Percentiles rank a stretch among this genome's conserved stretches.
Conservation (phyloP, 495 filamentous ascomycete species). For the Penicillium roqueforti region DNA sequence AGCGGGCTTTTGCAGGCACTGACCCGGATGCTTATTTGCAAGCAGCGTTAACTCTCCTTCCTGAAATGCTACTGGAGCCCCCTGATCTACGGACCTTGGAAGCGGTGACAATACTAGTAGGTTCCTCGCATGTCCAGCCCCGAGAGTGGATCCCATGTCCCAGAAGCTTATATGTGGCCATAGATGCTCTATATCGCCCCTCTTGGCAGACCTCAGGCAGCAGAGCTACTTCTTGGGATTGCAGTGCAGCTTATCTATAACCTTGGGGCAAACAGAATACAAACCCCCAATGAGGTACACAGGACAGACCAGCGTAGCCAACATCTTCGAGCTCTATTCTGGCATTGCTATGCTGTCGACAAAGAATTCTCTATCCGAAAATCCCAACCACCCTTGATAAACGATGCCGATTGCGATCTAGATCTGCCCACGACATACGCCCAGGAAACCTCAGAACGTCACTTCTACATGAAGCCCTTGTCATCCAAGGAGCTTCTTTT, state of each 20-base stretch:
- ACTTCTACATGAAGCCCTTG: constrained; percentile 20
- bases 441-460: constrained; percentile 16
- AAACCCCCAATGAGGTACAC: neutral
- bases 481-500: constrained; percentile 24
- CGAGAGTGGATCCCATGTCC: neutral
- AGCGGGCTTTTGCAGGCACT: constrained; percentile 16
- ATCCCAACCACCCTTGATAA: constrained; percentile 25
- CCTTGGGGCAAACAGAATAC: constrained; percentile 19
- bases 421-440: constrained; percentile 26
- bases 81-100: constrained; percentile 24
- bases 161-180: neutral
- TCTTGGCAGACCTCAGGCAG: constrained; percentile 20
- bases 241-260: constrained; percentile 21
- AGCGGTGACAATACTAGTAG: constrained; percentile 23
- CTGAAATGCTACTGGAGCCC: constrained; percentile 21
- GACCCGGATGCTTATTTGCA: constrained; percentile 26
- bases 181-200: constrained; percentile 24
- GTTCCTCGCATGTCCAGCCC: neutral
- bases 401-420: constrained; percentile 31
- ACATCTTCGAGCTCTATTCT: constrained; percentile 34
- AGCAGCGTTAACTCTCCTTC: constrained; percentile 19
- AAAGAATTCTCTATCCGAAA: constrained; percentile 32
- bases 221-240: constrained; percentile 20
- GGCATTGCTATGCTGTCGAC: constrained; percentile 34
- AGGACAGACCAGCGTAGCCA: constrained; percentile 8